These are phyloP conservation scores for Calocybe cyanea DNA, from an alignment of 768 basidiomycete genomes.

Conservation along the genomic window DNA sequence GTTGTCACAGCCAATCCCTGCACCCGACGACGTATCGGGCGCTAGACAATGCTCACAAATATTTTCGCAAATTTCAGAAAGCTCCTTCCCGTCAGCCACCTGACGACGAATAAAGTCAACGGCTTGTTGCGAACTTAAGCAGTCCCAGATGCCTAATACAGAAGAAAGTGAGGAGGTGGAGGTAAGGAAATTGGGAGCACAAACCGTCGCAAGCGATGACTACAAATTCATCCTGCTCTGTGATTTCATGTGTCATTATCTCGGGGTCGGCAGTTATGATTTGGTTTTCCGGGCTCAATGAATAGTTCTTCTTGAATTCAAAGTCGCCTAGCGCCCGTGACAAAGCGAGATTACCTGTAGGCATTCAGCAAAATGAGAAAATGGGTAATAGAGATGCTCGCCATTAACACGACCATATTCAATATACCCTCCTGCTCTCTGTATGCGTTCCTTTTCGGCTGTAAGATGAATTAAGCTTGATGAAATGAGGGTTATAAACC, in stretches of 20 bases:
- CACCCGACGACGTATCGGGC: slow-evolving; percentile 85
- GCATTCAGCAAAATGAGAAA: slow-evolving; percentile 1
- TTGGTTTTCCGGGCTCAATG: slow-evolving; percentile 80
- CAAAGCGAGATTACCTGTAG: slow-evolving; percentile 86
- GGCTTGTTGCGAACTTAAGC: slow-evolving; percentile 88
- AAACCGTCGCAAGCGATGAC: slow-evolving; percentile 96
- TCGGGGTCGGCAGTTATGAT: slow-evolving; percentile 96
- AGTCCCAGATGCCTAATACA: slow-evolving; percentile 97
- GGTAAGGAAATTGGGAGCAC: slow-evolving; percentile 15
- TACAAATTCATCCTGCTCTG: slow-evolving; percentile 92
- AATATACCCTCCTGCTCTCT: slow-evolving; percentile 90
- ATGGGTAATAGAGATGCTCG: slow-evolving; percentile 26
- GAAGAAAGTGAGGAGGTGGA: slow-evolving; percentile 6
- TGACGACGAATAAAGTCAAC: slow-evolving; percentile 84
- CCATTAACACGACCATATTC: slow-evolving; percentile 98
- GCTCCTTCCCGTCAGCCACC: slow-evolving; percentile 72
- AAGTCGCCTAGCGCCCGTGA: slow-evolving; percentile 97
- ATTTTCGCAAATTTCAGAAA: slow-evolving; percentile 82
- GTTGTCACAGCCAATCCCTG: slow-evolving; percentile 97
- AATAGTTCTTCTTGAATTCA: slow-evolving; percentile 94
- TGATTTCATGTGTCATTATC: slow-evolving; percentile 73
- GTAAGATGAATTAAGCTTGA: slow-evolving; percentile 3
- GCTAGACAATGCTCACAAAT: slow-evolving; percentile 93
- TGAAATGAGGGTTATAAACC: not conserved
- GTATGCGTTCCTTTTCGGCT: slow-evolving; percentile 86